A percentile compares a stretch with the other conserved stretches of the same genome.
Evolutionary conservation across 257 asterid species (phyloP).

Genomic region (Mentha longifolia): DNA sequence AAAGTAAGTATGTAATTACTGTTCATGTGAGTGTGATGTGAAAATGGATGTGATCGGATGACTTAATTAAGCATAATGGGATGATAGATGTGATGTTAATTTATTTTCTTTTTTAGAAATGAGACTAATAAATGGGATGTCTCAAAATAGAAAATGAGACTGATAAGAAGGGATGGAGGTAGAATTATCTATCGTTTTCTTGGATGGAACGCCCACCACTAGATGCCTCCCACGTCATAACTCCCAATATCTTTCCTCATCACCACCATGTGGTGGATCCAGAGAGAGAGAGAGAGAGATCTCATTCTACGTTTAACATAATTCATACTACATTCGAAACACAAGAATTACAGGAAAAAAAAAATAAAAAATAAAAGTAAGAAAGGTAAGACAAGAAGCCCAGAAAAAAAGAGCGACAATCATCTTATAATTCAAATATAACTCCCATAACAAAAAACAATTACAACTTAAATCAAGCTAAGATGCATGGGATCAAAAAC

Average conservation of each 20-base stretch:
- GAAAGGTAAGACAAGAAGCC: background rate
- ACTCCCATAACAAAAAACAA: conserved; percentile 25
- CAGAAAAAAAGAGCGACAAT: background rate
- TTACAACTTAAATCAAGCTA: conserved; percentile 28
- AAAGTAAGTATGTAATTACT: too few species aligned
- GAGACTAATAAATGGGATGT: too few species aligned
- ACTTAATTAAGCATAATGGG: too few species aligned
- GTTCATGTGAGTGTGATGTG: too few species aligned
- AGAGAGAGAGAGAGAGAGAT: background rate
- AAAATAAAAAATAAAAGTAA: background rate
- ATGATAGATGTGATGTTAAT: too few species aligned
- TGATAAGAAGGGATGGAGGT: too few species aligned
- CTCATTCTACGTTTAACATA: background rate
- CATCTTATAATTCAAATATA: conserved; percentile 20
- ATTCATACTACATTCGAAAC: background rate
- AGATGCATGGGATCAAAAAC: conserved; percentile 22
- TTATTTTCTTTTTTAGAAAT: too few species aligned
- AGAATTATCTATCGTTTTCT: too few species aligned
- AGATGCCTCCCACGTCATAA: background rate
- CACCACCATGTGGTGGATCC: background rate
- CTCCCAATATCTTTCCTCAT: background rate
- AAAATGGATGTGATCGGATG: too few species aligned
- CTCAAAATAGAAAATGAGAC: too few species aligned
- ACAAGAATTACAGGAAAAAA: background rate
- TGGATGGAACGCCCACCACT: conserved; percentile 3